Evolutionary conservation across 371 early-diverging fungal species (phyloP), one percentile per base, ranked within the genome.

Genomic region (Massospora cicadina): DNA sequence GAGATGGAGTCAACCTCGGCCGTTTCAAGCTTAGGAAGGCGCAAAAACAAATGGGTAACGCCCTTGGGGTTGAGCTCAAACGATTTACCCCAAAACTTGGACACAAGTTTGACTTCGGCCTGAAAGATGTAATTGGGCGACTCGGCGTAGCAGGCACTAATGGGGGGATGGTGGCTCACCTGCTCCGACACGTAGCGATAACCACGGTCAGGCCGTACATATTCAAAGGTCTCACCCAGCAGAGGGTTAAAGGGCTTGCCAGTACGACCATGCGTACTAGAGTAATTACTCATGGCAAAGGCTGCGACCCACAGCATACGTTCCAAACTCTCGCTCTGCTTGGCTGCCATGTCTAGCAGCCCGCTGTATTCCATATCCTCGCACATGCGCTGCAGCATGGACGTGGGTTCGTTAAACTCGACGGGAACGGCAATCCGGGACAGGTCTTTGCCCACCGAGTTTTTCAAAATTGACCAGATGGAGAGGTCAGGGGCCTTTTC

Each of bases 191-290:
- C 64, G 68, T 86, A 89, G 27, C 91, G 75, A 70, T 76, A 88
- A 68, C 75, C 69, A 67, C 82, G 83, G 66, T 90, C 91, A n/a
- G 78, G 73, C n/a, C 82, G 74, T 29, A 87, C 84, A 65, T 85
- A 80, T 75, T 91, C 91, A 68, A 77, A 91, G 0, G 91, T 91
- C 70, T 91, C 91, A 33, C 91, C 91, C 70, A 90, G 71, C 61
- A 91, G 71, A 1, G 91, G 91, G 74, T 91, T 91, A 75, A 91
- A 91, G 0, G 91, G 91, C 73, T 91, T 91, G 58, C 81, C 81
- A 5, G 81, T 77, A 57, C 91, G 76, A 0, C 86, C 86, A 33
- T 79, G 75, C 3, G 90, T 88, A 33, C 81, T 82, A 13, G 87
- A 81, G 58, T 90, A 90, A 70, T 85, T 85, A 67, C 81, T 81